Percentiles rank a stretch among this genome's conserved stretches.
Evolutionary conservation across 306 rosid species (phyloP).

Genomic region (Begonia loranthoides): DNA sequence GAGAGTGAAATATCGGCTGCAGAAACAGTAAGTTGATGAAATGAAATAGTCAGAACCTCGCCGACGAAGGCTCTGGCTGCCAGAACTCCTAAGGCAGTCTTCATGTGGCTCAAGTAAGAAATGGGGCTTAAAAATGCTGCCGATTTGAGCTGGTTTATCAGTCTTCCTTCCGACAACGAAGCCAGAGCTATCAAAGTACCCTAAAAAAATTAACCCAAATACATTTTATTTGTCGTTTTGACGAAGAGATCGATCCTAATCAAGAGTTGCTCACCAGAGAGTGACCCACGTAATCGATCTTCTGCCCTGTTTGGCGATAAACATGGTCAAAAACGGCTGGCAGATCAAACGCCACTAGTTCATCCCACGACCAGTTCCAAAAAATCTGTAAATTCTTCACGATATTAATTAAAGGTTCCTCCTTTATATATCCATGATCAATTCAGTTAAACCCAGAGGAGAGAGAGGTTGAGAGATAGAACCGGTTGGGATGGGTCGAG

Average conservation of each 20-base stretch:
- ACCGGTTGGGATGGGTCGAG: constrained; percentile 34
- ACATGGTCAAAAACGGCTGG: constrained; percentile 72
- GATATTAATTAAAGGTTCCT: too few species aligned
- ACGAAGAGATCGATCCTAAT: not conserved
- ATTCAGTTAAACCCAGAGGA: too few species aligned
- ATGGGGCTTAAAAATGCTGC: constrained; percentile 70
- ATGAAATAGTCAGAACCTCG: constrained; percentile 27
- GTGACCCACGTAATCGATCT: constrained; percentile 78
- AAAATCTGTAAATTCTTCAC: constrained; percentile 23
- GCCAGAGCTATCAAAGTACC: constrained; percentile 69
- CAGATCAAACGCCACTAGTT: constrained; percentile 51
- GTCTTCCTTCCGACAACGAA: constrained; percentile 52
- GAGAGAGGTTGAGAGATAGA: not conserved
- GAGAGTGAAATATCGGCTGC: too few species aligned
- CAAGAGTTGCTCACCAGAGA: constrained; percentile 40
- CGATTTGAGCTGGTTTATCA: constrained; percentile 48
- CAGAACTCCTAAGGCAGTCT: constrained; percentile 35
- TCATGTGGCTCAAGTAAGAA: constrained; percentile 72
- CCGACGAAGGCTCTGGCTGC: constrained; percentile 52
- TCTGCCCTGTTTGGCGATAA: constrained; percentile 46
- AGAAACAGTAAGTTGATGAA: not conserved
- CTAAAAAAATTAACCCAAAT: constrained; percentile 21
- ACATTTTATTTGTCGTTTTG: too few species aligned
- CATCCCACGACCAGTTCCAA: constrained; percentile 93
- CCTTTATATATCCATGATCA: too few species aligned